These are phyloP conservation scores for Lunularia cruciata DNA, from an alignment of 225 moss, liverwort and hornwort species.

Conservation along the genomic window DNA sequence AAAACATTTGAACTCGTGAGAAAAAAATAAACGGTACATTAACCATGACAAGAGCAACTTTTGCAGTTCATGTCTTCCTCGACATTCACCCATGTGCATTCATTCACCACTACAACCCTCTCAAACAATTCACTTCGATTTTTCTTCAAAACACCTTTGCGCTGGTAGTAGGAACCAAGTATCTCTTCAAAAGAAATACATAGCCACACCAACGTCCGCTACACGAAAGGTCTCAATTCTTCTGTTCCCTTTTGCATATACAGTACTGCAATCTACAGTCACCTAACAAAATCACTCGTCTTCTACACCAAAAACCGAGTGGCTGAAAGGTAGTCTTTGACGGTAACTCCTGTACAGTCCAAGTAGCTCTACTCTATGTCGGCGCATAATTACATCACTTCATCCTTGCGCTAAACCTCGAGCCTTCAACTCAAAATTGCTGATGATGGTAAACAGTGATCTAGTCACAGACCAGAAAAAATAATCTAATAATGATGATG, in stretches of 20 bases:
- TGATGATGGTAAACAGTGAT: not conserved
- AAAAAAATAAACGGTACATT: too few species aligned
- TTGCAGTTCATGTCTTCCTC: not conserved
- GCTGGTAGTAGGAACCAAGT: too few species aligned
- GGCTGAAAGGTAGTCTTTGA: not conserved
- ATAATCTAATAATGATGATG: constrained; percentile 35
- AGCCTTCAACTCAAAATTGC: not conserved
- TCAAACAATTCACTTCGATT: too few species aligned
- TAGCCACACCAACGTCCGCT: too few species aligned
- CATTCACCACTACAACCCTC: not conserved
- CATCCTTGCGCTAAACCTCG: not conserved
- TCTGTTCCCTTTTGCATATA: too few species aligned
- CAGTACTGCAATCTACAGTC: too few species aligned
- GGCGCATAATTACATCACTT: not conserved
- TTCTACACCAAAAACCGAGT: too few species aligned
- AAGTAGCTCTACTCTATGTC: not conserved
- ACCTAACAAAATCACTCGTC: too few species aligned
- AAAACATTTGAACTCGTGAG: constrained; percentile 10
- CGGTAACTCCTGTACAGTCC: not conserved
- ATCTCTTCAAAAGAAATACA: too few species aligned
- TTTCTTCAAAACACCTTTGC: too few species aligned
- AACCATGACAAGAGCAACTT: not conserved
- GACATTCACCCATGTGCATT: not conserved
- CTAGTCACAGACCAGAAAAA: too few species aligned
- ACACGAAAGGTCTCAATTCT: too few species aligned